Base-by-base conservation (phyloP, 306 rosid species). In the Acacia melanoxylon region DNA sequence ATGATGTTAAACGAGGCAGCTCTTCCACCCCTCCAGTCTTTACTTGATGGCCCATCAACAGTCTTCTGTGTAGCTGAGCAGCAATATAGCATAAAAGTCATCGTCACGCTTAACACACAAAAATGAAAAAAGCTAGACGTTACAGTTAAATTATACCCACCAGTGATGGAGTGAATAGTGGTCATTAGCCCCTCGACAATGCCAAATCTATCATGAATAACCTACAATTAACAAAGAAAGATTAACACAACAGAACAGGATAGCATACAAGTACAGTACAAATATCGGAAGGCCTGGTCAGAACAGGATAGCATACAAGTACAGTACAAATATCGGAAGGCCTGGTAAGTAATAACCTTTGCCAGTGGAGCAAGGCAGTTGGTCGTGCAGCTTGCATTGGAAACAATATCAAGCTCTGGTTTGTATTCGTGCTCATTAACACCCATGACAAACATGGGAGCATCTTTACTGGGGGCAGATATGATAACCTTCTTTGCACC, bases 1-100 rank as follows among this genome's bases (percentile, higher is more conserved):
- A 94, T 94, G 80, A 94, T 94, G 92, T 94, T 94, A 78, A 90
- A 92, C 27, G 98, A 94, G 44, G 98, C 97, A 40, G 95, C 98
- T 67, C 98, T 90, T 85, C 98, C 98, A 83, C 98, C 98, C 86
- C 97, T 94, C 98, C 98, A 94, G 86, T 94, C 98, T 79, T 94
- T 92, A 71, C 22, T 51, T 8, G 98, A 92, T 84, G 98, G 98
- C 1, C 98, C 98, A 86, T 94, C 98, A 62, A 94, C 97, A 70
- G 98, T 94, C 84, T 94, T 92, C 80, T 94, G 98, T 67, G 98
- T 90, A 69, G 98, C 98, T 94, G 88, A 62, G 75, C 27, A 1
- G 48, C 76, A 77, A 73, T 6, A 48, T 7, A 58, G 4, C 4
- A 81, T 49, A 2, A 68, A 5, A 33, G 81, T n/a, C 66, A 70